Base-by-base conservation (phyloP, 2,329 filamentous ascomycete genomes). In the Knufia petricola region DNA sequence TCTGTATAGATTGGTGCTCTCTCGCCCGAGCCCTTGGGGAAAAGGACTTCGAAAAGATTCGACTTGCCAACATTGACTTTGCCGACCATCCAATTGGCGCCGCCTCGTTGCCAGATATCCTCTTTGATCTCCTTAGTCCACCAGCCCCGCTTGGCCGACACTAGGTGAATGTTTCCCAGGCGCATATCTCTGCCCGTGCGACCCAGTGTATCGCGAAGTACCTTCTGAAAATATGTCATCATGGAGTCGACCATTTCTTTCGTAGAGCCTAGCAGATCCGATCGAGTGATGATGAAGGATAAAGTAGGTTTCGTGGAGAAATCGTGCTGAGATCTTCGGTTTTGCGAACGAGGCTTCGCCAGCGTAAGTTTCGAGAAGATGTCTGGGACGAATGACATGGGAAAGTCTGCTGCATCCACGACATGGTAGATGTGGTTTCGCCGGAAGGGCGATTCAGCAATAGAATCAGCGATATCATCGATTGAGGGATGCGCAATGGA, bases 41-140 rank as follows among this genome's bases (percentile, higher is more conserved):
- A 95, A 6, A 95, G 80, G 3, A 81, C 78, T 58, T 92, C 82
- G 52, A 96, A 94, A 1, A 98, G 76, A 61, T 84, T 84, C 59
- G 90, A 96, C 68, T 98, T 98, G 20, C 92, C 94, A 2, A 96
- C 94, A 61, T 98, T 98, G 54, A 88, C 87, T 66, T 95, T 96
- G n/a, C 92, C 92, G 2, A 98, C 85, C 73, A 98, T 82, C 90
- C 92, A 98, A 13, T 85, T 83, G 13, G 82, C 92, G 3, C 90
- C 90, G 3, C 87, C 88, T 42, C 86, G 78, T 37, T 81, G 69
- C 76, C 81, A 89, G 40, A 98, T 88, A 41, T 89, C 83, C 57
- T 95, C 82, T 64, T 87, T 95, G 48, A 98, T 69, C 43, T 84
- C 73, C 56, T 78, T 84, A 0, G 89, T 95, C 87, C 90, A 95